Conservation (phyloP, 352 stramenopile genomes). For the Pythium periplocum region DNA sequence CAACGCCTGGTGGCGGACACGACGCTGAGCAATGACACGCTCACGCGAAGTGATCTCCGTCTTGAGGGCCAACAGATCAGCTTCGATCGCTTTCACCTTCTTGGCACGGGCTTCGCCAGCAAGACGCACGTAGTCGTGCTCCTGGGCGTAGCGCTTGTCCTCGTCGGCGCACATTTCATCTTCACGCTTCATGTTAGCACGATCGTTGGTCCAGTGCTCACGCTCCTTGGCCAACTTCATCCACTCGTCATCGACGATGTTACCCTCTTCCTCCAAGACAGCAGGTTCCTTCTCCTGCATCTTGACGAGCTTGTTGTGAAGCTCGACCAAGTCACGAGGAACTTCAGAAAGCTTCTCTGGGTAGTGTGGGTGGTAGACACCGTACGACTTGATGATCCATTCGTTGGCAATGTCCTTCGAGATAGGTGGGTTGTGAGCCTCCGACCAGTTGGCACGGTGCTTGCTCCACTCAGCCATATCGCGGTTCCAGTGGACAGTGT, state of each 20-base stretch:
- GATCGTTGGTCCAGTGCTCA: slow-evolving; percentile 85
- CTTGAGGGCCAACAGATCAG: slow-evolving; percentile 71
- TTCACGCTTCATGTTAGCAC: slow-evolving; percentile 87
- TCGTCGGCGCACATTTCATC: slow-evolving; percentile 85
- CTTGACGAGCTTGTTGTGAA: slow-evolving; percentile 76
- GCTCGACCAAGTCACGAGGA: slow-evolving; percentile 60
- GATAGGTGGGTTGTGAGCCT: slow-evolving; percentile 83
- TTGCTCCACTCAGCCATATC: slow-evolving; percentile 87
- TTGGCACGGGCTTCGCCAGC: slow-evolving; percentile 71
- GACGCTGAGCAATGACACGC: slow-evolving; percentile 69
- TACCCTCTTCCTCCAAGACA: slow-evolving; percentile 78
- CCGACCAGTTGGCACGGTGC: slow-evolving; percentile 82
- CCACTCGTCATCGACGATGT: slow-evolving; percentile 82
- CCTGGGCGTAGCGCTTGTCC: slow-evolving; percentile 77
- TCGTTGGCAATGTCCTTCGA: slow-evolving; percentile 87
- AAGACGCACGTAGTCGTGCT: slow-evolving; percentile 79
- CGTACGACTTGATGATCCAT: slow-evolving; percentile 84
- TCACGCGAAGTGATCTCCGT: slow-evolving; percentile 69
- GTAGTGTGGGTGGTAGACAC: slow-evolving; percentile 61
- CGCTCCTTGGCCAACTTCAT: slow-evolving; percentile 87
- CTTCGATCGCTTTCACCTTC: slow-evolving; percentile 81
- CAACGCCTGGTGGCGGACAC: slow-evolving; percentile 61
- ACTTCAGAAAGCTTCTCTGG: slow-evolving; percentile 38
- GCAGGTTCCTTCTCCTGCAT: slow-evolving; percentile 78
- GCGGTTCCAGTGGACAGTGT: slow-evolving; percentile 86